Percentiles rank a stretch among this genome's conserved stretches.
These are phyloP conservation scores for Melaleuca quinquenervia DNA, from an alignment of 345 rosid species.

Conservation along the genomic window DNA sequence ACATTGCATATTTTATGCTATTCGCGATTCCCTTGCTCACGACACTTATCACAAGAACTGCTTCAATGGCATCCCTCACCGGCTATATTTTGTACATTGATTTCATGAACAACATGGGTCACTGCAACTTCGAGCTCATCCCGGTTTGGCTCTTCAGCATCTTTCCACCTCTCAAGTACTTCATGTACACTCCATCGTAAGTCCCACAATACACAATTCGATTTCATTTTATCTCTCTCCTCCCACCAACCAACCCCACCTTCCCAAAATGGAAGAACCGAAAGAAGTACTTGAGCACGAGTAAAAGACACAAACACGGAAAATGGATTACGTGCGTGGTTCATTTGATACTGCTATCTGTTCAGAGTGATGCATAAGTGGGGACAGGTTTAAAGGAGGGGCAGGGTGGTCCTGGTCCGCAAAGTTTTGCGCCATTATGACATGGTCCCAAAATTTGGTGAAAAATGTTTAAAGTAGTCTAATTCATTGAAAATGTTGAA, in stretches of 20 bases:
- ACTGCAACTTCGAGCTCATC: constrained; percentile 76
- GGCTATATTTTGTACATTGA: constrained; percentile 43
- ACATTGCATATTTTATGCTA: constrained; percentile 32
- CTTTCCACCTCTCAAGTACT: constrained; percentile 61
- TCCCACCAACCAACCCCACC: too few relatives aligned
- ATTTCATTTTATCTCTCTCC: background rate
- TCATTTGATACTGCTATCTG: too few relatives aligned
- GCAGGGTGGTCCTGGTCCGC: background rate
- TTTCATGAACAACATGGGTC: constrained; percentile 83
- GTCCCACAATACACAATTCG: background rate
- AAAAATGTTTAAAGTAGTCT: too few relatives aligned
- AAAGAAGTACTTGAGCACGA: background rate
- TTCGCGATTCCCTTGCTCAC: constrained; percentile 33
- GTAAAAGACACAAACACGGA: background rate
- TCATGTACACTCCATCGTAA: constrained; percentile 68
- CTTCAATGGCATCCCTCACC: constrained; percentile 5
- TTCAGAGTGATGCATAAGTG: background rate
- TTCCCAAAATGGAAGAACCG: background rate
- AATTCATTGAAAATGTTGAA: too few relatives aligned
- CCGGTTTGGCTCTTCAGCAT: constrained; percentile 40
- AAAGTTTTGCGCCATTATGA: background rate
- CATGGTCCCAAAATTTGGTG: background rate
- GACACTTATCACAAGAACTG: constrained; percentile 9
- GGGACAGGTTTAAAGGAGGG: background rate
- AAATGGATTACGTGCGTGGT: background rate